Percentiles rank a stretch among this genome's conserved stretches.
phyloP scores from a whole-genome alignment of 2,329 filamentous ascomycete species.

The Microcyclospora tardicrescens region DNA sequence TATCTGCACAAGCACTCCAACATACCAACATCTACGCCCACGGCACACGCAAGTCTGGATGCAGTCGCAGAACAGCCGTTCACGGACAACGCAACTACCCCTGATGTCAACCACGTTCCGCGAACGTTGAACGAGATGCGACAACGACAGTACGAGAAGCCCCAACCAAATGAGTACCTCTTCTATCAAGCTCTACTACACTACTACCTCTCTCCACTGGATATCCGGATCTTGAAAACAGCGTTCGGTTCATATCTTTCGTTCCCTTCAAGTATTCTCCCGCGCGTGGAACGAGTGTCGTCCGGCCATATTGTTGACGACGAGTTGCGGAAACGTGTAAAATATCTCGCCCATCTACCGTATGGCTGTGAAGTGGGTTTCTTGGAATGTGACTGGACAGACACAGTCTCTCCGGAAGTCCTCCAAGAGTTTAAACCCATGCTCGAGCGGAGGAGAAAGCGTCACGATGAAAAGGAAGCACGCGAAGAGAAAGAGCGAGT shows the following conservation, averaged over 20 bases:
- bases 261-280: conserved; percentile 76
- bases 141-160: conserved; percentile 31
- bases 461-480: conserved; percentile 68
- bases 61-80: background rate
- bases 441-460: conserved; percentile 61
- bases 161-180: conserved; percentile 50
- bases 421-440: conserved; percentile 66
- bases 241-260: conserved; percentile 71
- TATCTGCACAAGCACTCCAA: conserved; percentile 25
- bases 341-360: conserved; percentile 77
- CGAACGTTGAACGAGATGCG: conserved; percentile 34
- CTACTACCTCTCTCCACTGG: conserved; percentile 77
- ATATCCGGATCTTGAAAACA: conserved; percentile 83
- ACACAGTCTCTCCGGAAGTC: conserved; percentile 63
- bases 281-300: conserved; percentile 77
- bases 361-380: conserved; percentile 86
- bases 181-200: conserved; percentile 84
- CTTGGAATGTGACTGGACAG: conserved; percentile 88
- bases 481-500: conserved; percentile 77
- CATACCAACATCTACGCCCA: conserved; percentile 6
- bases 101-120: conserved; percentile 18
- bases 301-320: conserved; percentile 82
- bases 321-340: conserved; percentile 65
- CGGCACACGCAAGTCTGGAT: conserved; percentile 15
- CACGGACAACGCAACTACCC: background rate